Base-by-base conservation (phyloP, 345 rosid genomes). In the Lepidium sativum region DNA sequence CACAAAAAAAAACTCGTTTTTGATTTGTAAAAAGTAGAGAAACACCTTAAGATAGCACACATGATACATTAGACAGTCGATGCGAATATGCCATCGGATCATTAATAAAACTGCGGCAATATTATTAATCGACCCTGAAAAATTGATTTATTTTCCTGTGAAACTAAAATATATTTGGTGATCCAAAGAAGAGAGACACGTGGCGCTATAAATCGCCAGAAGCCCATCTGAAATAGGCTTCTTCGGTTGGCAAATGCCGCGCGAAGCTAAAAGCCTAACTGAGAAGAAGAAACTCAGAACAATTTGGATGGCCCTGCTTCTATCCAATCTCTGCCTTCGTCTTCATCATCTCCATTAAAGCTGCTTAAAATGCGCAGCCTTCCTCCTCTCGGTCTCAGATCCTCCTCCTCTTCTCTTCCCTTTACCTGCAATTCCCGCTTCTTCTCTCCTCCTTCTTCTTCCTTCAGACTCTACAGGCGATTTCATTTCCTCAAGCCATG, bases 401-500 rank as follows among this genome's bases (percentile, higher is more conserved):
- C 71, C 21, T 66, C 81, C 6, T 72, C 79, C 58, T 47, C 65
- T n/a, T 49, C 75, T 31, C 63, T 73, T 12, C 71, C 72, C 4
- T 75, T 78, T 23, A 63, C 82, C 2, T 70, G 56, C 74, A 70
- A 41, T 50, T 61, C 58, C 81, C 71, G 23, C 32, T 61, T 48
- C 45, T 69, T 65, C 32, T 34, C 72, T 29, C 66, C 75, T 48
- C 44, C 75, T 34, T 59, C 77, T 37, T 73, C 65, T 56, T 69
- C 86, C 80, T 82, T 75, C 63, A 80, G 76, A 66, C 83, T 87
- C 86, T 80, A 8, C 66, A 80, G 61, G 60, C 90, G 92, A 60
- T 83, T 82, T 64, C 86, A 86, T 58, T 89, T 87, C 79, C 73
- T 87, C 17, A 79, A 73, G 37, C 86, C 97, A 42, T 83, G 84